Conservation (phyloP, 805 yeast species). For the Yamadazyma nakazawae region DNA sequence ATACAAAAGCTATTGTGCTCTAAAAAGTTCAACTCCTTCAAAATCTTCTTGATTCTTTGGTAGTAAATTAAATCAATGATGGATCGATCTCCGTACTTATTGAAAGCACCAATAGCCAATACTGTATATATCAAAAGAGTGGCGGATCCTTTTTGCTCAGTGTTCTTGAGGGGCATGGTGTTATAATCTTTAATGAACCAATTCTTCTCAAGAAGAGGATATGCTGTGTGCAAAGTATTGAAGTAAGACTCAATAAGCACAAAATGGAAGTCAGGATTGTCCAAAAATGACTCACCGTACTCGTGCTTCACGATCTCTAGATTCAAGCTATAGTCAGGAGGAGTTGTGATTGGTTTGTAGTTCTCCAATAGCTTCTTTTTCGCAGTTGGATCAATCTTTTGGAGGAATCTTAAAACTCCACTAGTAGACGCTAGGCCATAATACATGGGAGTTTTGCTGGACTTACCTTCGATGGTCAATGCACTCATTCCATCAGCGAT, state of each 20-base stretch:
- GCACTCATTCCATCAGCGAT: constrained; percentile 15
- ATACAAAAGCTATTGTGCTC: constrained; percentile 59
- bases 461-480: constrained; percentile 6
- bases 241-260: constrained; percentile 44
- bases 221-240: constrained; percentile 39
- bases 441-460: constrained; percentile 3
- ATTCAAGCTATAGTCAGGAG: neutral
- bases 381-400: constrained; percentile 4
- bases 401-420: constrained; percentile 9
- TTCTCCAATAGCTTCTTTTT: constrained; percentile 1
- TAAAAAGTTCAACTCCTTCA: constrained; percentile 41
- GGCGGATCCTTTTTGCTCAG: constrained; percentile 37
- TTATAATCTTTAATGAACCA: constrained; percentile 43
- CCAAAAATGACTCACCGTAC: constrained; percentile 7
- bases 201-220: constrained; percentile 13
- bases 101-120: constrained; percentile 69
- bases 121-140: constrained; percentile 50
- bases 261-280: constrained; percentile 4
- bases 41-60: constrained; percentile 48
- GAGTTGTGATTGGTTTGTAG: neutral
- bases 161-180: constrained; percentile 34
- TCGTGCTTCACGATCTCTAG: constrained; percentile 3
- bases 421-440: constrained; percentile 12
- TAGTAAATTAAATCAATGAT: constrained; percentile 48
- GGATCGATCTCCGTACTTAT: constrained; percentile 52